Base-by-base conservation (phyloP, 805 yeast species). In the Barnettozyma populi region DNA sequence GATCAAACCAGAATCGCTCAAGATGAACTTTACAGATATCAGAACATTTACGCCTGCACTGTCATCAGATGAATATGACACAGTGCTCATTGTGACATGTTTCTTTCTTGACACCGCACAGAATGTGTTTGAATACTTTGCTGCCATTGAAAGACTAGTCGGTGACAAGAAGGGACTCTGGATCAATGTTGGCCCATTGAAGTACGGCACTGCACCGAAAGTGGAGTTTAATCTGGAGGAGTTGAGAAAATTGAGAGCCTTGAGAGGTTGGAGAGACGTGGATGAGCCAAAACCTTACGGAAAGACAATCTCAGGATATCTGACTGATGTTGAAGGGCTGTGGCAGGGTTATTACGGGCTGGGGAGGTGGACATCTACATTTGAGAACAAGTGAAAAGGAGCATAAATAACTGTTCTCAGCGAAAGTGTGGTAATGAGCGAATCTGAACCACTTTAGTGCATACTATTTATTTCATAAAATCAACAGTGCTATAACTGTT, bases 71-170 rank as follows among this genome's bases (percentile, higher is more conserved):
- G 48, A 57, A 3, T 68, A 69, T 39, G 74, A 76, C 2, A 74
- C 74, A 47, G 66, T 84, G 19, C 74, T 84, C 5, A 70, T 86
- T 2, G 77, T 82, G 4, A 74, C 86, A 0, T 84, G 84, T 5
- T 92, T 85, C 60, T 90, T 92, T 66, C 72, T 92, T 24, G 98
- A 92, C 65, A 92, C 98, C 0, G 97, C 97, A 0, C 95, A 88
- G 57, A 87, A 90, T 59, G 61, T 88, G 43, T 71, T 92, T 52
- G 83, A 80, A 36, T 90, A 90, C 63, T 64, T 92, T 46, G 84
- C 84, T 46, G 66, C 84, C 1, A 80, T 92, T 34, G 75, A 76
- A 47, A 57, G 63, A 10, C 57, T 83, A 32, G 65, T 72, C 10
- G 57, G 59, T 8, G 70, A 68, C 8, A 69, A 68, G 14, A 73